phyloP scores from a whole-genome alignment of 2,329 filamentous ascomycete genomes.

The Aspergillus terreus region DNA sequence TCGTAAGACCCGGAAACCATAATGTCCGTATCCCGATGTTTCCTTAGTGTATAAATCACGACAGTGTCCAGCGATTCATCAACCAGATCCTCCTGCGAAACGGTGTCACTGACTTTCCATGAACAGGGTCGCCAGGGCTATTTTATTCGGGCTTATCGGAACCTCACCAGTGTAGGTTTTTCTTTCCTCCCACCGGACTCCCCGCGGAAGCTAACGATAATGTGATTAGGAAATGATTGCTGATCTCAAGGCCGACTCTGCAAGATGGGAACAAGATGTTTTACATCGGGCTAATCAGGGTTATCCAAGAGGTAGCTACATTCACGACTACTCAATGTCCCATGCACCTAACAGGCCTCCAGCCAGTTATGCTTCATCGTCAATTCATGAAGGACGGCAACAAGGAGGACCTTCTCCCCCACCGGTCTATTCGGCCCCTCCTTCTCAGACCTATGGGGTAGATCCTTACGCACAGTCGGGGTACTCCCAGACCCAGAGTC shows the following conservation, averaged over 20 bases:
- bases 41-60: conserved; percentile 3
- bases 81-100: conserved; percentile 1
- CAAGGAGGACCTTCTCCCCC: conserved; percentile 36
- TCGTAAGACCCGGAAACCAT: conserved; percentile 70
- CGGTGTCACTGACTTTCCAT: conserved; percentile 28
- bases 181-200: background rate
- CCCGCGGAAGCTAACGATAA: conserved; percentile 18
- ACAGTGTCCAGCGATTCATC: background rate
- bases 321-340: conserved; percentile 34
- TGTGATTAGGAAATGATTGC: conserved; percentile 50
- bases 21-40: conserved; percentile 54
- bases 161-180: conserved; percentile 67
- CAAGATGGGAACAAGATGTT: conserved; percentile 48
- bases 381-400: conserved; percentile 37
- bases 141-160: conserved; percentile 75
- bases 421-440: conserved; percentile 32
- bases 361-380: conserved; percentile 34
- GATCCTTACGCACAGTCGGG: conserved; percentile 32
- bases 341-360: conserved; percentile 36
- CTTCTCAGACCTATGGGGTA: conserved; percentile 28
- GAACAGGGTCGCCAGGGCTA: conserved; percentile 66
- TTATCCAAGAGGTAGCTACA: conserved; percentile 41
- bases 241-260: conserved; percentile 52
- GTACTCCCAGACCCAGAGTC: conserved; percentile 30
- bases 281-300: conserved; percentile 38